Percentiles rank a stretch among this genome's conserved stretches.
These are phyloP conservation scores for Aspergillus sp. DNA, from an alignment of 2,329 filamentous ascomycete genomes.

Conservation along the genomic window DNA sequence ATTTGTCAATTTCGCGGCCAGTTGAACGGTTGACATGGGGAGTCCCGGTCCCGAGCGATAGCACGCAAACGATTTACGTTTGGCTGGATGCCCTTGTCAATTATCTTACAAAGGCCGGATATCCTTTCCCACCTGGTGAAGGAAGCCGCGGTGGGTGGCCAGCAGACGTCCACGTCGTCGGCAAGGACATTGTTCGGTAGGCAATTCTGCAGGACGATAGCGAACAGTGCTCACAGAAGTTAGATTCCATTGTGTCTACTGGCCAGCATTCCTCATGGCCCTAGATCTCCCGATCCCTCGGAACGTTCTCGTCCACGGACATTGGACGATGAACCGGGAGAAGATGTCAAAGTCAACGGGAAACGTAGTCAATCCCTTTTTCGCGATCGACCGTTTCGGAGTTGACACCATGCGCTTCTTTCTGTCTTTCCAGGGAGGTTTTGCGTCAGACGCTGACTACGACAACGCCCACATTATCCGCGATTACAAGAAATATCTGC, in stretches of 20 bases:
- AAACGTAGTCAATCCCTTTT: conserved; percentile 93
- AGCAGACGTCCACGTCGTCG: conserved; percentile 85
- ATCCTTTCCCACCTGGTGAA: conserved; percentile 67
- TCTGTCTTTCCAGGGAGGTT: conserved; percentile 75
- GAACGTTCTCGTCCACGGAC: conserved; percentile 81
- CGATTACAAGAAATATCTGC: conserved; percentile 76
- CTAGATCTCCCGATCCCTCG: conserved; percentile 75
- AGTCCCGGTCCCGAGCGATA: conserved; percentile 80
- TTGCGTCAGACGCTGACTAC: conserved; percentile 78
- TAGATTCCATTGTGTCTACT: conserved; percentile 92
- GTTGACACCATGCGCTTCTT: conserved; percentile 88
- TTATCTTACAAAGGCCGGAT: conserved; percentile 85
- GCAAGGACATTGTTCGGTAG: conserved; percentile 86
- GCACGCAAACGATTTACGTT: conserved; percentile 89
- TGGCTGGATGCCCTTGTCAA: conserved; percentile 97
- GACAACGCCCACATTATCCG: conserved; percentile 73
- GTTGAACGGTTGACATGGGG: conserved; percentile 79
- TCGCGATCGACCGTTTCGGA: conserved; percentile 84
- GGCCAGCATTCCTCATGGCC: conserved; percentile 94
- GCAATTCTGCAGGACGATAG: not conserved
- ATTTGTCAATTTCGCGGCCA: conserved; percentile 87
- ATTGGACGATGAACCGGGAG: conserved; percentile 87
- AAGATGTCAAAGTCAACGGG: conserved; percentile 98
- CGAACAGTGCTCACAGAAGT: not conserved
- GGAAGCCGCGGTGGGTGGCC: conserved; percentile 74